Conservation (phyloP, 192 early-diverging fungal genomes). For the Dissophora ornata region DNA sequence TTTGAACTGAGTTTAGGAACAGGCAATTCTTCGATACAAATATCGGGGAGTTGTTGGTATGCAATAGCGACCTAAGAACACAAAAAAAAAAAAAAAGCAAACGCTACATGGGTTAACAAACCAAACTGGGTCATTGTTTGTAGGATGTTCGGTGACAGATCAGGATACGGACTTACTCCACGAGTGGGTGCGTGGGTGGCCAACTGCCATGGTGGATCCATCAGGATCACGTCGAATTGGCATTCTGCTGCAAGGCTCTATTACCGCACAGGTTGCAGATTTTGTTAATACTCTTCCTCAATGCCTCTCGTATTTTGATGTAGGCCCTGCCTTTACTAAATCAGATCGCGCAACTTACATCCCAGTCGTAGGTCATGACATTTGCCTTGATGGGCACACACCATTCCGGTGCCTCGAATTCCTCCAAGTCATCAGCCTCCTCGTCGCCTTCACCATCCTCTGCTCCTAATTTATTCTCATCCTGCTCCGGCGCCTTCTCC, state of each 20-base stretch:
- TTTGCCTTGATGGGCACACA: constrained; percentile 95
- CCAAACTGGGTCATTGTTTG: too few species aligned
- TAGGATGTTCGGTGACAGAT: too few species aligned
- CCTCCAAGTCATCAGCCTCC: constrained; percentile 66
- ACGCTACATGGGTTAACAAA: too few species aligned
- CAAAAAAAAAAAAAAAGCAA: too few species aligned
- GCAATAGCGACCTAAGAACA: constrained; percentile 80
- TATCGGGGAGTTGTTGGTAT: constrained; percentile 95
- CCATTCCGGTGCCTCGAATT: constrained; percentile 92
- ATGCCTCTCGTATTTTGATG: background rate
- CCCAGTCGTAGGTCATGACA: constrained; percentile 97
- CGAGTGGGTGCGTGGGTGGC: constrained; percentile 93
- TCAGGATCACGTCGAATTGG: constrained; percentile 94
- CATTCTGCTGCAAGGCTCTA: constrained; percentile 78
- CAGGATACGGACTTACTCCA: constrained; percentile 65
- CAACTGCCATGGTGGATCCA: constrained; percentile 98
- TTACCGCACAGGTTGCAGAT: too few species aligned
- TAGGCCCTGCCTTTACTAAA: background rate
- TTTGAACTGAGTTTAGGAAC: constrained; percentile 86
- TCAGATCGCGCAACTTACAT: constrained; percentile 59
- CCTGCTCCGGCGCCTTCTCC: constrained; percentile 14
- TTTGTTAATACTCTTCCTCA: too few species aligned
- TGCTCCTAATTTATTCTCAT: constrained; percentile 1
- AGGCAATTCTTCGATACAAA: constrained; percentile 91
- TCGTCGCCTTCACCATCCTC: constrained; percentile 17